Conservation (phyloP, 139 green algal species). For the Chlorella sp. region DNA sequence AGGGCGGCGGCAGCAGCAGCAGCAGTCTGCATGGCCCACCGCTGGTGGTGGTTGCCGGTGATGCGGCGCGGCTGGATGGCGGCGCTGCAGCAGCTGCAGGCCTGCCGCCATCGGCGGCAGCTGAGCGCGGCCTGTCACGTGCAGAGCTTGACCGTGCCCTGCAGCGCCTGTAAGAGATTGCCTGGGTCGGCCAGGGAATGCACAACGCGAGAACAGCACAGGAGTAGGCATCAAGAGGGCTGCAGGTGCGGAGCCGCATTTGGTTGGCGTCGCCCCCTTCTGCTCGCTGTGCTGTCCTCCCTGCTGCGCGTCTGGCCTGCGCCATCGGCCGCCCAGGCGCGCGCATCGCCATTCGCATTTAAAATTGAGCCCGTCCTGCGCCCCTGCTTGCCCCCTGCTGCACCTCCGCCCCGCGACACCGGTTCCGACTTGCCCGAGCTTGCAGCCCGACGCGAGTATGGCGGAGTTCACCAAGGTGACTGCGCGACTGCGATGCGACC, state of each 20-base stretch:
- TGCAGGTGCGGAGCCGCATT: background rate
- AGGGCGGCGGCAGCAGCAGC: background rate
- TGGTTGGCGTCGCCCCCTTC: background rate
- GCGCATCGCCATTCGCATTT: background rate
- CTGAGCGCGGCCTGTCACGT: background rate
- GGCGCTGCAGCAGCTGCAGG: background rate
- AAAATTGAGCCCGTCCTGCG: background rate
- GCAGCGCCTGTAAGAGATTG: background rate
- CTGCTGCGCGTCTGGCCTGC: background rate
- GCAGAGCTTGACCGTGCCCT: conserved; percentile 7
- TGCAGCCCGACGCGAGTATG: background rate
- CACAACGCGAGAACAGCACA: background rate
- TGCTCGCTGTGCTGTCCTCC: background rate
- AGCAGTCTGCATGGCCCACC: too few relatives aligned
- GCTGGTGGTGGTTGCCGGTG: background rate
- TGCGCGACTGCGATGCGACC: background rate
- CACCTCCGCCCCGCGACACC: background rate
- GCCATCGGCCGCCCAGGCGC: background rate
- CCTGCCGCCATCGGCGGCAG: background rate
- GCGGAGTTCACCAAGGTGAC: background rate
- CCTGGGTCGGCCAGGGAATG: background rate
- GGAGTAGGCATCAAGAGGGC: background rate
- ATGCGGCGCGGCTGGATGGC: conserved; percentile 7
- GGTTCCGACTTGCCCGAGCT: background rate
- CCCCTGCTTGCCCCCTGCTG: background rate